phyloP scores from a whole-genome alignment of 2,329 filamentous ascomycete genomes.

The Ceratocystiopsis sp. region DNA sequence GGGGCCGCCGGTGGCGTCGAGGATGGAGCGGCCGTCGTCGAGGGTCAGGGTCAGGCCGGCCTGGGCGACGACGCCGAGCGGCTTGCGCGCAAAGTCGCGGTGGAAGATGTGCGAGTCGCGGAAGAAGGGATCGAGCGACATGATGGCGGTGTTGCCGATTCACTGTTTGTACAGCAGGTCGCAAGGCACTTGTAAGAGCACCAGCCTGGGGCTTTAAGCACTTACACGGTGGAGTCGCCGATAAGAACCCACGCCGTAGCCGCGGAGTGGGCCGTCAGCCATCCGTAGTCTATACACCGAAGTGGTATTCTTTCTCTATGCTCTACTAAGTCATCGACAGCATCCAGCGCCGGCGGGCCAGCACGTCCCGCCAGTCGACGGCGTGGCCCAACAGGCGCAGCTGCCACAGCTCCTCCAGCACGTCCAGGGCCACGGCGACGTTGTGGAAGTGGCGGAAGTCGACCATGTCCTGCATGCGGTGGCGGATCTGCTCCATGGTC shows the following conservation, averaged over 20 bases:
- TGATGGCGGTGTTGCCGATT: background rate
- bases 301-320: too few relatives aligned
- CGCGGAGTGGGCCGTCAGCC: too few relatives aligned
- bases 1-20: background rate
- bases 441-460: background rate
- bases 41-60: background rate
- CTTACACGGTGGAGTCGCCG: too few relatives aligned
- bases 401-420: slow-evolving; percentile 6
- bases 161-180: too few relatives aligned
- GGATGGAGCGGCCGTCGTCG: background rate
- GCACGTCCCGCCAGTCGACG: slow-evolving; percentile 1
- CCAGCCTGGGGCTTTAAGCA: too few relatives aligned
- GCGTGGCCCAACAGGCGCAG: background rate
- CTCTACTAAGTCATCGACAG: background rate
- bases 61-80: background rate
- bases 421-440: background rate
- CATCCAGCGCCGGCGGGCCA: background rate
- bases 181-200: too few relatives aligned
- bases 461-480: background rate
- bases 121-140: background rate
- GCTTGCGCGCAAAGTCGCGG: background rate
- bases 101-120: background rate
- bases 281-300: too few relatives aligned
- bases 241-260: background rate
- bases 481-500: background rate